Conservation (phyloP, 169 alveolate species). For the Eimeria brunetti region DNA sequence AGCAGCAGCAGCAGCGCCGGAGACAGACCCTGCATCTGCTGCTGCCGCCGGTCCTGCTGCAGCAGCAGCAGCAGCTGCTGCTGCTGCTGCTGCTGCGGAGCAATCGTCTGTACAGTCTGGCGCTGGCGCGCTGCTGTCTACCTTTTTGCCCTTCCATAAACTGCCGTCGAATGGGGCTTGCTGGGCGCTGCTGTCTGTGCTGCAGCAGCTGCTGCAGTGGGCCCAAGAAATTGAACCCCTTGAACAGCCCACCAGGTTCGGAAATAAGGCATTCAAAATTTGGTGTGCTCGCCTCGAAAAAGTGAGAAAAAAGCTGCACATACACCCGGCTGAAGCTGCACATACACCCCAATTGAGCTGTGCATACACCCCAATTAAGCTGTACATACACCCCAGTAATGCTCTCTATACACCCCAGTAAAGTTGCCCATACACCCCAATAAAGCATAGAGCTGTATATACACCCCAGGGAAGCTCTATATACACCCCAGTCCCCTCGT, state of each 20-base stretch:
- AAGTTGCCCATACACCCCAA: too few relatives aligned
- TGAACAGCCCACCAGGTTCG: constrained; percentile 82
- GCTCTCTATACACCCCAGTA: too few relatives aligned
- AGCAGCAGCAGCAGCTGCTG: neutral
- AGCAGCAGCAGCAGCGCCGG: neutral
- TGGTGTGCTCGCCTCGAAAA: constrained; percentile 69
- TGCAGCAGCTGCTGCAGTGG: constrained; percentile 68
- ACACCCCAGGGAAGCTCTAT: too few relatives aligned
- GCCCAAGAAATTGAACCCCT: constrained; percentile 62
- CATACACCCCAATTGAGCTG: too few relatives aligned
- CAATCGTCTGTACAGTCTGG: neutral
- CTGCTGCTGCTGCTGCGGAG: neutral
- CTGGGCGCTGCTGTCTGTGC: constrained; percentile 32
- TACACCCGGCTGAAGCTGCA: too few relatives aligned
- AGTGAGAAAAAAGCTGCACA: constrained; percentile 53
- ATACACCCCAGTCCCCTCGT: too few relatives aligned
- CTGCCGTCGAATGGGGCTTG: constrained; percentile 9
- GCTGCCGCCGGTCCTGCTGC: neutral
- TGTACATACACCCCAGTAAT: too few relatives aligned
- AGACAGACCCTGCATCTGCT: neutral
- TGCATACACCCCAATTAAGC: too few relatives aligned
- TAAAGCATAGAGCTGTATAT: too few relatives aligned
- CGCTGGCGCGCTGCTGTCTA: neutral
- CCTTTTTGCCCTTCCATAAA: neutral
- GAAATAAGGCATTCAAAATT: constrained; percentile 78